Evolutionary conservation across 73 alveolate genomes (phyloP), one percentile per base, ranked within the genome.

Genomic region (Symbiodinium natans): DNA sequence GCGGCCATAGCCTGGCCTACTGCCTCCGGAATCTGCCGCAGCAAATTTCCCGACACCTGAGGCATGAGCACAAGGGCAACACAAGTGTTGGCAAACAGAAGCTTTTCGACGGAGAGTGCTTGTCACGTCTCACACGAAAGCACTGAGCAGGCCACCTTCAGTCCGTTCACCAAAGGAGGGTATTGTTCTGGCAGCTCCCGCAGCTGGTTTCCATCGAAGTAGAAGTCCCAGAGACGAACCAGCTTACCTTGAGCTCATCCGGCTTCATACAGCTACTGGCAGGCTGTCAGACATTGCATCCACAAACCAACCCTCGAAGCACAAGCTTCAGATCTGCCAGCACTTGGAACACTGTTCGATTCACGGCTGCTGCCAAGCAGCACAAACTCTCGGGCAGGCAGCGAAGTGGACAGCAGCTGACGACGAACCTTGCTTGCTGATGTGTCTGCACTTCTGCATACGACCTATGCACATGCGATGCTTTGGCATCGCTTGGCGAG

Each of bases 191-290:
- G 98, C 98, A 92, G 68, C 42, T 74, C 92, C 83, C 15, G 92
- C 82, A 92, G 68, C 83, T 75, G 98, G 92, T 92, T 77, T 83
- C 98, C 98, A 48, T 92, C 98, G 68, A 92, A 48, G 68, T 92
- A 92, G 83, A 92, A 77, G 92, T 92, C 98, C 98, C 98, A 92
- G 36, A 92, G 83, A 29, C 39, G 90, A 41, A 48, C 82, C 90
- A 92, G 63, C 33, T 92, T 92, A 83, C 92, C 97, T 90, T 11
- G 23, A 48, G 63, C 23, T 48, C 63, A 17, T 48, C 17, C 17
- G 17, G 17, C 63, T 17, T 48, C 63, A 6, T 8, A 68, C 36
- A 68, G 31, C 82, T 21, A 25, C 13, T 11, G 36, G 82, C 82
- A 21, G 38, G 82, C 82, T 11, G 33, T 34, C 33, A 21, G 23